Base-by-base conservation (phyloP, 2,329 filamentous ascomycete genomes). In the Orbilia blumenaviensis region DNA sequence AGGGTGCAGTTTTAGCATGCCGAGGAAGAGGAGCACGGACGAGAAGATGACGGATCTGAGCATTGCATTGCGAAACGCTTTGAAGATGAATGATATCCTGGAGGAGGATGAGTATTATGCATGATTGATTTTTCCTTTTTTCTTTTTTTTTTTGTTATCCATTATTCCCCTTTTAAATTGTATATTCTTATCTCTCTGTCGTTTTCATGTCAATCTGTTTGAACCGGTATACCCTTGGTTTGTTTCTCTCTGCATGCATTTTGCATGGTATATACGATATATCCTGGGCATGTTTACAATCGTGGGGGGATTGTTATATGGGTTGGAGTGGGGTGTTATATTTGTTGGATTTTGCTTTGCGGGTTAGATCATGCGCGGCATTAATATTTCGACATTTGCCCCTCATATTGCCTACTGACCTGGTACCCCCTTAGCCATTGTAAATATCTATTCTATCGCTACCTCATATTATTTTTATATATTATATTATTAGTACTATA, bases 21-120 rank as follows among this genome's bases (percentile, higher is more conserved):
- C 34, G 27, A 62, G 38, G 54, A 56, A 27, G 44, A 63, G 41
- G 34, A 58, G 32, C 18, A 38, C 25, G 42, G 69, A 74, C 9
- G 44, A 66, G 36, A 52, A 48, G 34, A 74, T 74, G 62, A 56
- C n/a, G 4, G 69, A 74, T 21, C 25, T 74, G 61, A 74, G 69
- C 34, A 61, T 38, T 46, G 69, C 62, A 38, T 48, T 74, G 62
- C 29, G 69, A 14, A 64, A 74, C 10, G 62, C 62, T 41, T 61
- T 74, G 54, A 66, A 67, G 62, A 74, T 74, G 62, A 56, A 74
- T 18, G 62, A 67, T 27, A 67, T 74, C n/a, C n/a, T 62, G 36
- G 69, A 74, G n/a, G 69, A 75, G 29, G 69, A 75, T n/a, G 62
- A 63, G 29, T 42, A 72, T 42, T 56, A 25, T 46, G 38, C 50